phyloP scores from a whole-genome alignment of 2,329 filamentous ascomycete species.

The Xylariaceae sp. region DNA sequence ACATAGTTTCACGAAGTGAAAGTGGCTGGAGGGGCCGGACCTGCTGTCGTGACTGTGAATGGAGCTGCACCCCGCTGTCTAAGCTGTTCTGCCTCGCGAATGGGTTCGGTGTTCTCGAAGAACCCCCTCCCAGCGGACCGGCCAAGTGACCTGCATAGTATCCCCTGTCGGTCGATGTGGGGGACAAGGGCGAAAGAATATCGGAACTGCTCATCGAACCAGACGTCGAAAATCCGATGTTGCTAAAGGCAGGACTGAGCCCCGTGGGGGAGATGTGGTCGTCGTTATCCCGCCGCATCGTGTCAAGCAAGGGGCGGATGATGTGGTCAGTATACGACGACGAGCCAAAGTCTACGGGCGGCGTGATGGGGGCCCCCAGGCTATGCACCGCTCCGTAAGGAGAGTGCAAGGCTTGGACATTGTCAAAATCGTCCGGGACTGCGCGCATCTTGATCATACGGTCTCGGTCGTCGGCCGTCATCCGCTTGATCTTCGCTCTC shows the following conservation, averaged over 20 bases:
- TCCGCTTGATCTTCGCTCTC: conserved; percentile 65
- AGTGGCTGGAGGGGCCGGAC: conserved; percentile 52
- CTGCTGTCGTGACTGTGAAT: conserved; percentile 40
- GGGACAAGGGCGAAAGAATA: conserved; percentile 52
- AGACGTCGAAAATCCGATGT: conserved; percentile 57
- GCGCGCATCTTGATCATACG: conserved; percentile 68
- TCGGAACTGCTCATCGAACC: conserved; percentile 47
- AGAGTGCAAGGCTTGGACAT: conserved; percentile 62
- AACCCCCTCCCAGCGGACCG: conserved; percentile 41
- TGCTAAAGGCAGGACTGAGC: conserved; percentile 61
- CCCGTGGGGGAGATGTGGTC: conserved; percentile 62
- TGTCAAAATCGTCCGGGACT: conserved; percentile 66
- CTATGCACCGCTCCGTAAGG: conserved; percentile 58
- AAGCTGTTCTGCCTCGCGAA: conserved; percentile 46
- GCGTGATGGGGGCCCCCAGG: conserved; percentile 42
- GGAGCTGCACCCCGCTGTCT: conserved; percentile 41
- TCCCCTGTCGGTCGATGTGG: conserved; percentile 50
- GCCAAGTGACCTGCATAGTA: conserved; percentile 45
- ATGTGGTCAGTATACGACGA: conserved; percentile 54
- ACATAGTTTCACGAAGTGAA: conserved; percentile 52
- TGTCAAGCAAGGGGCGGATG: conserved; percentile 63
- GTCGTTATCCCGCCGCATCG: conserved; percentile 56
- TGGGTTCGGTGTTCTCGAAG: conserved; percentile 46
- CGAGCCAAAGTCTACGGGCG: conserved; percentile 43
- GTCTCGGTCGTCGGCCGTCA: conserved; percentile 64